Conservation (phyloP, 805 yeast genomes). For the Candida xyloterini region DNA sequence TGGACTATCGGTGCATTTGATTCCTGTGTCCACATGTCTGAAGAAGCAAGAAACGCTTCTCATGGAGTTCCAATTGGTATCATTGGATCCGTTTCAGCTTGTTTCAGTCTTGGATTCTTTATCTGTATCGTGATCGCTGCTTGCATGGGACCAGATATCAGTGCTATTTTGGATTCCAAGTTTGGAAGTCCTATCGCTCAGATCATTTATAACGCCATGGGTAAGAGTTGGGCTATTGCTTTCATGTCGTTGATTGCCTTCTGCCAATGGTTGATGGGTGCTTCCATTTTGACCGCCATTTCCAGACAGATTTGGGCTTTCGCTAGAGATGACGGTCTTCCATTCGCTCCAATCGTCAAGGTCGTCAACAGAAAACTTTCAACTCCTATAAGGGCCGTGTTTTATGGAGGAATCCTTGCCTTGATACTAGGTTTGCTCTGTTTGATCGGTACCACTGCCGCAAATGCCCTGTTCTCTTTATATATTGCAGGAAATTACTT, state of each 20-base stretch:
- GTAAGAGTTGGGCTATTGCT: slow-evolving; percentile 48
- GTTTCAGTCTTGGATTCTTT: slow-evolving; percentile 42
- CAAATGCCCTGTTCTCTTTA: slow-evolving; percentile 47
- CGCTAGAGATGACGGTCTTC: slow-evolving; percentile 51
- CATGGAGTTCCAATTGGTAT: slow-evolving; percentile 46
- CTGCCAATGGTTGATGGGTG: slow-evolving; percentile 49
- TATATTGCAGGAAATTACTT: slow-evolving; percentile 43
- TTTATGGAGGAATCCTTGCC: slow-evolving; percentile 37
- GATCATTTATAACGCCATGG: slow-evolving; percentile 44
- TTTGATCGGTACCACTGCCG: slow-evolving; percentile 41
- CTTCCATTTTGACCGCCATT: slow-evolving; percentile 44
- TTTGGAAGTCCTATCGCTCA: slow-evolving; percentile 48
- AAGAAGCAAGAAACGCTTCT: slow-evolving; percentile 44
- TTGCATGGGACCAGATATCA: slow-evolving; percentile 34
- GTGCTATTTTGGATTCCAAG: slow-evolving; percentile 29
- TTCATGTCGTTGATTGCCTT: slow-evolving; percentile 46
- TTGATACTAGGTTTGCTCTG: slow-evolving; percentile 40
- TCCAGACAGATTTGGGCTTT: slow-evolving; percentile 53
- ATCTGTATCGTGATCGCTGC: slow-evolving; percentile 39
- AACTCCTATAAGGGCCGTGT: slow-evolving; percentile 45
- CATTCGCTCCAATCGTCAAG: slow-evolving; percentile 41
- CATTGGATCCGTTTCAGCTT: slow-evolving; percentile 41
- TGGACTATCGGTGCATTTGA: slow-evolving; percentile 55
- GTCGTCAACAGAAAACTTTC: slow-evolving; percentile 39
- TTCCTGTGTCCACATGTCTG: slow-evolving; percentile 50